Percentiles rank a stretch among this genome's conserved stretches.
Evolutionary conservation across 306 rosid genomes (phyloP).

Genomic region (Macrotyloma uniflorum): DNA sequence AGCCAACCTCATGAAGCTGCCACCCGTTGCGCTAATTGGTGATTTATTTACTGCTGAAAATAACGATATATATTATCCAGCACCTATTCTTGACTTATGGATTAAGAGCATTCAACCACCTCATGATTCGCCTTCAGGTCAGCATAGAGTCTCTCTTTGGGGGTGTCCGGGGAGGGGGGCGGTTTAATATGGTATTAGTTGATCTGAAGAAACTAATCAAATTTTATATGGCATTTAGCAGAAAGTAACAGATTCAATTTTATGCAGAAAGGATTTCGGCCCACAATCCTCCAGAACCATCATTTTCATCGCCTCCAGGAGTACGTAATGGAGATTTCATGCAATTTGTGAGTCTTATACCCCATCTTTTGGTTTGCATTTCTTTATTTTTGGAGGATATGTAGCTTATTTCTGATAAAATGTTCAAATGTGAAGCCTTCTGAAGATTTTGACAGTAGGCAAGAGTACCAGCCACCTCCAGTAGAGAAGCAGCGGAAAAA

Average conservation of each 20-base stretch:
- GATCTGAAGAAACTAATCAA: neutral
- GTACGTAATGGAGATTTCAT: slow-evolving; percentile 45
- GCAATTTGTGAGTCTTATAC: slow-evolving; percentile 51
- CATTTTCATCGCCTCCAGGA: slow-evolving; percentile 53
- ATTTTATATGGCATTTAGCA: neutral
- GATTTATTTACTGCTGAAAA: slow-evolving; percentile 54
- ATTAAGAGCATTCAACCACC: slow-evolving; percentile 57
- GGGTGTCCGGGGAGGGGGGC: neutral
- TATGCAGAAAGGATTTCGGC: slow-evolving; percentile 57
- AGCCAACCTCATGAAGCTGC: slow-evolving; percentile 71
- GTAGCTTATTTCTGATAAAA: slow-evolving; percentile 31
- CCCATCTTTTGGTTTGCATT: slow-evolving; percentile 27
- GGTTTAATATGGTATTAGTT: neutral
- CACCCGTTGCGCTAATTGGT: slow-evolving; percentile 62
- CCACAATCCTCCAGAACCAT: slow-evolving; percentile 62
- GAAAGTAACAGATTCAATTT: slow-evolving; percentile 29
- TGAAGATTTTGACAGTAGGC: slow-evolving; percentile 58
- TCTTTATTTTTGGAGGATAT: slow-evolving; percentile 5
- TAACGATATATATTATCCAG: slow-evolving; percentile 68
- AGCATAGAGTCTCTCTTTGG: slow-evolving; percentile 26
- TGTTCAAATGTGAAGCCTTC: slow-evolving; percentile 53
- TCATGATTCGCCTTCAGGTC: slow-evolving; percentile 71
- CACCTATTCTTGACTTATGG: slow-evolving; percentile 71
- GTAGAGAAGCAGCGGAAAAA: slow-evolving; percentile 50
- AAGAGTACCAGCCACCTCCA: slow-evolving; percentile 45